A percentile compares a stretch with the other conserved stretches of the same genome.
Evolutionary conservation across 1,284 basidiomycete genomes (phyloP).

Genomic region (Cutaneotrichosporon curvatum): DNA sequence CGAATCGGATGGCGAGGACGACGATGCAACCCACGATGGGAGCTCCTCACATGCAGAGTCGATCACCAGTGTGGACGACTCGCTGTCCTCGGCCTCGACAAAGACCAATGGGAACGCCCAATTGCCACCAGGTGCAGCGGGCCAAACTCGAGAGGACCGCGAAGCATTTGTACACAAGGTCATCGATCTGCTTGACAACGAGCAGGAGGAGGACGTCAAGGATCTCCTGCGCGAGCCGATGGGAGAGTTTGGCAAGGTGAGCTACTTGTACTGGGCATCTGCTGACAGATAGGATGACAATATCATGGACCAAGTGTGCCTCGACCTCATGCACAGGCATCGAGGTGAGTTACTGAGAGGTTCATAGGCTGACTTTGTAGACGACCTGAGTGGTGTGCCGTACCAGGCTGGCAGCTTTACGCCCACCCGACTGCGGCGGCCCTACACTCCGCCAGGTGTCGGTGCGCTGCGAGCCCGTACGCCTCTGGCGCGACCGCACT

Average conservation of each 20-base stretch:
- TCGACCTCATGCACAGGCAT: slow-evolving; percentile 46
- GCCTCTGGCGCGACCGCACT: slow-evolving; percentile 39
- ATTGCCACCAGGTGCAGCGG: neutral
- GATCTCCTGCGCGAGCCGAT: slow-evolving; percentile 61
- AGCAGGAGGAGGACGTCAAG: slow-evolving; percentile 80
- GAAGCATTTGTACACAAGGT: slow-evolving; percentile 59
- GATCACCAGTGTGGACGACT: neutral
- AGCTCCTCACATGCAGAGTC: too few relatives aligned
- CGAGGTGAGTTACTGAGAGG: slow-evolving; percentile 50
- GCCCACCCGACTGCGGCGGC: slow-evolving; percentile 32
- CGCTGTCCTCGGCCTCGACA: neutral
- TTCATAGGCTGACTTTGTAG: slow-evolving; percentile 16
- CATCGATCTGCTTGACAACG: slow-evolving; percentile 63
- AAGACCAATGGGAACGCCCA: neutral
- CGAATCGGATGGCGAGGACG: slow-evolving; percentile 36
- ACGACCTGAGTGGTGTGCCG: slow-evolving; percentile 41
- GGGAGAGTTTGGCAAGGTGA: slow-evolving; percentile 63
- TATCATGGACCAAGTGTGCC: slow-evolving; percentile 45
- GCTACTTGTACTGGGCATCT: slow-evolving; percentile 2
- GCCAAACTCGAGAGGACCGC: slow-evolving; percentile 23
- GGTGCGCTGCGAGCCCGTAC: slow-evolving; percentile 42
- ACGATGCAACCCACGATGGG: slow-evolving; percentile 4
- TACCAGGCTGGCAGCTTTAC: slow-evolving; percentile 39
- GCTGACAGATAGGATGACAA: slow-evolving; percentile 34
- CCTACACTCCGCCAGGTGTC: slow-evolving; percentile 43